Conservation (phyloP, 2,329 filamentous ascomycete genomes). For the Cladophialophora immunda region DNA sequence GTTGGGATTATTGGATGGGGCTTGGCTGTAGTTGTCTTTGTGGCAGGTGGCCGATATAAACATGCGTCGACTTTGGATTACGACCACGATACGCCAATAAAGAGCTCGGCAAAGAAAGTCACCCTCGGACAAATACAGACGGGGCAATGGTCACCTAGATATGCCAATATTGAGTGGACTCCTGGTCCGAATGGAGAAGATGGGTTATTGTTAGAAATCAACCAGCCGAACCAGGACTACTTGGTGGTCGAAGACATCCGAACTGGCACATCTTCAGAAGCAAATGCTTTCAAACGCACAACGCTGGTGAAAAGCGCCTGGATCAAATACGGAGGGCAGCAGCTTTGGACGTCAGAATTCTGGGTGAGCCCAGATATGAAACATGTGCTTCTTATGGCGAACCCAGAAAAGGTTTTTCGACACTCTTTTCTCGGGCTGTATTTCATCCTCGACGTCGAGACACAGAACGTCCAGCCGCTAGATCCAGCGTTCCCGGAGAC, state of each 20-base stretch:
- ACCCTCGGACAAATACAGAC: constrained; percentile 53
- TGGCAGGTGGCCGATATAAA: constrained; percentile 48
- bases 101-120: constrained; percentile 52
- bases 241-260: constrained; percentile 88
- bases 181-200: constrained; percentile 66
- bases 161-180: constrained; percentile 57
- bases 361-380: constrained; percentile 85
- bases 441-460: constrained; percentile 90
- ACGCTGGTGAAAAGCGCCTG: constrained; percentile 76
- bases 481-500: constrained; percentile 72
- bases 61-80: constrained; percentile 43
- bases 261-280: constrained; percentile 53
- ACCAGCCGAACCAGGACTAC: constrained; percentile 71
- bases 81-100: constrained; percentile 45
- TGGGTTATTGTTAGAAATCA: constrained; percentile 80
- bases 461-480: constrained; percentile 78
- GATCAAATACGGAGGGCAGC: constrained; percentile 68
- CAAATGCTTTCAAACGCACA: constrained; percentile 61
- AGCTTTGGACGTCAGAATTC: constrained; percentile 66
- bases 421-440: constrained; percentile 88
- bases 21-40: constrained; percentile 55
- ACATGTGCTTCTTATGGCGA: constrained; percentile 83
- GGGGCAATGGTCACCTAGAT: constrained; percentile 49
- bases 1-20: constrained; percentile 56
- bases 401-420: constrained; percentile 80